Conservation (phyloP, 768 basidiomycete species). For the Tylopilus vinaceipallidus region DNA sequence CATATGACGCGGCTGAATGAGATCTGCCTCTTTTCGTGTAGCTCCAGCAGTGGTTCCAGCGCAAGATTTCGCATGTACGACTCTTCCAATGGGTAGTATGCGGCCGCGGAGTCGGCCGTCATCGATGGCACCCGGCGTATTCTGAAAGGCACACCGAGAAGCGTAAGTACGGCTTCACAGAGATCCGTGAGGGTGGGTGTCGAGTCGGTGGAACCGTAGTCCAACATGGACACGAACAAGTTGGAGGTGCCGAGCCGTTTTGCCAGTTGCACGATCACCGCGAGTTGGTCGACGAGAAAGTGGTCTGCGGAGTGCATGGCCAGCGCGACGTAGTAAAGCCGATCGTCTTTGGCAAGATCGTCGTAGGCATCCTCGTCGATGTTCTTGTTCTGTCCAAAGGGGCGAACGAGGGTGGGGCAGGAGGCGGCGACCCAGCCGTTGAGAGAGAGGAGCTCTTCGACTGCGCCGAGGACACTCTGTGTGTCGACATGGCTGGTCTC, state of each 20-base stretch:
- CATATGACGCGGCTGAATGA: constrained; percentile 90
- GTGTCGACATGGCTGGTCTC: constrained; percentile 89
- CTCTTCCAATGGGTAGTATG: constrained; percentile 96
- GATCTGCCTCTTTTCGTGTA: constrained; percentile 72
- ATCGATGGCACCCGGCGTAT: constrained; percentile 91
- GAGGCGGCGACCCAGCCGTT: constrained; percentile 98
- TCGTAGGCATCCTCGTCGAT: constrained; percentile 75
- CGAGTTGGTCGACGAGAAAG: constrained; percentile 97
- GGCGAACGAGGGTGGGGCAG: constrained; percentile 90
- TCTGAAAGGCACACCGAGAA: constrained; percentile 90
- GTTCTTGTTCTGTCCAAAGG: constrained; percentile 88
- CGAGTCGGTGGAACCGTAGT: constrained; percentile 93
- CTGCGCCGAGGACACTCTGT: constrained; percentile 83
- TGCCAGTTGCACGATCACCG: constrained; percentile 95
- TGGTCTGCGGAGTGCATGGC: constrained; percentile 98
- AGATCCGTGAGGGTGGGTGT: constrained; percentile 93
- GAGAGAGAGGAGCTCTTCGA: constrained; percentile 91
- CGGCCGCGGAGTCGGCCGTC: constrained; percentile 83
- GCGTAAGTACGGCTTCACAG: constrained; percentile 90
- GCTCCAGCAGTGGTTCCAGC: constrained; percentile 85
- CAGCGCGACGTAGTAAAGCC: constrained; percentile 92
- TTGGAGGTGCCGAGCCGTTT: constrained; percentile 86
- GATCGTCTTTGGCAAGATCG: constrained; percentile 79
- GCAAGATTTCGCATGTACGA: constrained; percentile 92
- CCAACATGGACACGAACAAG: constrained; percentile 96